Evolutionary conservation across 805 yeast genomes (phyloP).

Genomic region (Candida alai): DNA sequence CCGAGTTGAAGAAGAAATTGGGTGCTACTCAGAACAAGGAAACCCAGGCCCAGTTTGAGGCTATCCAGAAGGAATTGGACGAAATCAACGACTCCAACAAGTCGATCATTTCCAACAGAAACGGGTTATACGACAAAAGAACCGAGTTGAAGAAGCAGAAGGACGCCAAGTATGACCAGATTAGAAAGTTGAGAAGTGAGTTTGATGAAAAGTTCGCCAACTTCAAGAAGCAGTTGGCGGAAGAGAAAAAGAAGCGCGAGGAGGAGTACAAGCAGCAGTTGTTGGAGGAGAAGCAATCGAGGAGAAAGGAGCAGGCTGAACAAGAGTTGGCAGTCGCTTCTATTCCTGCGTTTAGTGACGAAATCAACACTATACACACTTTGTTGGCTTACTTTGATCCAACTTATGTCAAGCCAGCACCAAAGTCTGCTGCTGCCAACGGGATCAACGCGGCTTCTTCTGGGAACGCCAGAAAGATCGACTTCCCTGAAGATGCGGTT

Average conservation of each 20-base stretch:
- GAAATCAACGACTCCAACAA: conserved; percentile 59
- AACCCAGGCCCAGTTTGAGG: conserved; percentile 63
- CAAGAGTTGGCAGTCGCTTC: conserved; percentile 69
- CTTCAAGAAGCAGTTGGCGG: conserved; percentile 63
- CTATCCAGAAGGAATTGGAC: conserved; percentile 65
- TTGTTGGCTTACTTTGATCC: conserved; percentile 78
- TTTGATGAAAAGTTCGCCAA: conserved; percentile 72
- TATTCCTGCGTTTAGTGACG: conserved; percentile 78
- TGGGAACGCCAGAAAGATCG: conserved; percentile 45
- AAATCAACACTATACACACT: conserved; percentile 71
- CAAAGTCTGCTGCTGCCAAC: conserved; percentile 25
- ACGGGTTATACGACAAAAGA: conserved; percentile 60
- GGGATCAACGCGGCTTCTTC: conserved; percentile 18
- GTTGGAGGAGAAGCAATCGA: conserved; percentile 49
- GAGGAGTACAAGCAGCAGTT: conserved; percentile 59
- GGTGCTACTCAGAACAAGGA: conserved; percentile 58
- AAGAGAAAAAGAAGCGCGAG: conserved; percentile 64
- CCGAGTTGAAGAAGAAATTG: conserved; percentile 67
- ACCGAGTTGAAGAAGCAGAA: conserved; percentile 61
- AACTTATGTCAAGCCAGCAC: conserved; percentile 51
- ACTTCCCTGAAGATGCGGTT: conserved; percentile 60
- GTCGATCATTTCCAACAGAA: conserved; percentile 61
- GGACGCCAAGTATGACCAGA: conserved; percentile 62
- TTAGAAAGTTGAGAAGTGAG: conserved; percentile 67
- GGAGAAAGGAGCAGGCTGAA: conserved; percentile 56